Base-by-base conservation (phyloP, 805 yeast genomes). In the Barnettozyma sucrosica region DNA sequence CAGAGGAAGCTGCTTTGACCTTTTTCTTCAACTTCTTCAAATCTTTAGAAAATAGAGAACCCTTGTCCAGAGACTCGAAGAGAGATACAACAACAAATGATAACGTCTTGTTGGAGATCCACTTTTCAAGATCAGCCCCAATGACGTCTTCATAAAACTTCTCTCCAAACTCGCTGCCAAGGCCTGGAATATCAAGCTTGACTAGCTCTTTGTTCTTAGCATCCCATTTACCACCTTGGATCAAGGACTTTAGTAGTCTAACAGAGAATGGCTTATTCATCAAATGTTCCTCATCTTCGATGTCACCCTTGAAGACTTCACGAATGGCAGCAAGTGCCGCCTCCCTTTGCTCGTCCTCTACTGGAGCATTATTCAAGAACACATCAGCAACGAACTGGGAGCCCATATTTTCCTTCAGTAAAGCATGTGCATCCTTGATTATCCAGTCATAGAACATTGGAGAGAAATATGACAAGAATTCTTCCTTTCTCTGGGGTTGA, bases 161-260 rank as follows among this genome's bases (percentile, higher is more conserved):
- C 18, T 58, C 59, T 7, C 90, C 88, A 65, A 84, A 84, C 20
- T 74, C 77, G 14, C 68, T 62, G 9, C 93, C 92, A 16, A 69
- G 66, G 46, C 67, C 81, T 62, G 69, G 72, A 51, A 65, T 67
- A 11, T 69, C 73, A 39, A 74, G 55, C 48, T 72, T 72, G 48
- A 59, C 74, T 42, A 74, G 68, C 58, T 66, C 74, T 66, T 74
- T 80, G 55, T 72, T 79, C 66, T 81, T 79, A 59, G 74, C 77
- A 59, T 83, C 81, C 85, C 89, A 88, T 61, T 81, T 87, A 58
- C 90, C 90, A 51, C 90, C 92, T 66, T 86, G 95, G 54, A 89
- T 84, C 57, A 89, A 70, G 0, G 88, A 70, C 64, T 87, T 83
- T 53, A 89, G 67, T 44, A 85, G 70, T 70, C 97, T 80, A 3